These are phyloP conservation scores for Holtermannia corniformis DNA, from an alignment of 768 basidiomycete genomes.

Conservation along the genomic window DNA sequence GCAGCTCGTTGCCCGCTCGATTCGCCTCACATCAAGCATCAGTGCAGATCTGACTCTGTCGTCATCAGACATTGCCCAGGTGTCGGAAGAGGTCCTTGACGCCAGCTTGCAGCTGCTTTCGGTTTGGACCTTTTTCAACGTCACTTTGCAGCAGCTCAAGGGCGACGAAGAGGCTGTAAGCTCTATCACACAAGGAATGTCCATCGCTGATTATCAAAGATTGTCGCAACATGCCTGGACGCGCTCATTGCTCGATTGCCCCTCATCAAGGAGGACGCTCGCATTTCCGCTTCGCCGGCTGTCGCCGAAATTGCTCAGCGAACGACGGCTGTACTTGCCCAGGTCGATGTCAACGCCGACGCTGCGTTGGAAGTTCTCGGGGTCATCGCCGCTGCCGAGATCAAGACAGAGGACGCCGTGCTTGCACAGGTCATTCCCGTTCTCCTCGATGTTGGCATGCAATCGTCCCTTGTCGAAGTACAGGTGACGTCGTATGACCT, in stretches of 20 bases:
- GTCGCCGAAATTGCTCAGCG: slow-evolving; percentile 51
- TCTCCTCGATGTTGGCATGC: slow-evolving; percentile 43
- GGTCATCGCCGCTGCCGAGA: slow-evolving; percentile 52
- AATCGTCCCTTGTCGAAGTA: not conserved
- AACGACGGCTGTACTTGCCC: slow-evolving; percentile 48
- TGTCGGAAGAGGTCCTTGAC: slow-evolving; percentile 46
- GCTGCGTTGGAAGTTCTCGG: slow-evolving; percentile 56
- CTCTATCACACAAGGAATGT: not conserved
- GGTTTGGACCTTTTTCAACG: slow-evolving; percentile 58
- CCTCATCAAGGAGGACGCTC: slow-evolving; percentile 51
- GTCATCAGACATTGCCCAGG: slow-evolving; percentile 11
- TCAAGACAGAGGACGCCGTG: slow-evolving; percentile 57
- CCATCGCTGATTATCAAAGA: slow-evolving; percentile 4
- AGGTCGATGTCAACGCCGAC: slow-evolving; percentile 43
- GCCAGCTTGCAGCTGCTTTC: slow-evolving; percentile 57
- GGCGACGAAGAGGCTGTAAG: slow-evolving; percentile 52
- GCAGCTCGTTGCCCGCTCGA: slow-evolving; percentile 14
- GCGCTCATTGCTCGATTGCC: slow-evolving; percentile 60
- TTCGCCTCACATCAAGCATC: slow-evolving; percentile 13
- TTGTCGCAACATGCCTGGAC: slow-evolving; percentile 44
- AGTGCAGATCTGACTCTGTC: slow-evolving; percentile 5
- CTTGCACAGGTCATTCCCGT: slow-evolving; percentile 55
- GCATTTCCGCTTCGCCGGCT: slow-evolving; percentile 48
- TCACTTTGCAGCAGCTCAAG: slow-evolving; percentile 51
- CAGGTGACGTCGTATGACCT: slow-evolving; percentile 39